Evolutionary conservation across 2,329 filamentous ascomycete genomes (phyloP), one percentile per base, ranked within the genome.

Genomic region (Curvularia sp.): DNA sequence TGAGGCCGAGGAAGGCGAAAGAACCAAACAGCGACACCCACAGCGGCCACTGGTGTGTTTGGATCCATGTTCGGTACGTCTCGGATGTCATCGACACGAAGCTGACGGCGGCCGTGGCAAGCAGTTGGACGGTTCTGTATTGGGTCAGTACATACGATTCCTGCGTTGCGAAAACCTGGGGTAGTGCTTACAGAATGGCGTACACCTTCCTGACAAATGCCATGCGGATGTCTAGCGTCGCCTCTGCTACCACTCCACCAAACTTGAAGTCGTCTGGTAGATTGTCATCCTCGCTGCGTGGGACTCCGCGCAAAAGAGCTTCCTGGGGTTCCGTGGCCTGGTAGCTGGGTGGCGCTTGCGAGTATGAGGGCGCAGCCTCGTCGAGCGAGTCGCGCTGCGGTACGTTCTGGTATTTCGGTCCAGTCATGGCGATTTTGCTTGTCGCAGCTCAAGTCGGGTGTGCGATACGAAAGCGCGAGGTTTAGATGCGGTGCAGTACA

Each of bases 191-290:
- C 81, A 99, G 85, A 79, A 99, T 99, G 58, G 93, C 90, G 81
- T 99, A 99, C 75, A 99, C 95, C 84, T 98, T 98, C 79, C 93
- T 89, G 70, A 97, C 85, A 79, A 97, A 99, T 79, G 95, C 91
- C 88, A 97, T 96, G 69, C 94, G 91, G 75, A 99, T 97, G 73
- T 96, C 93, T 74, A 98, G 84, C 20, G 93, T 96, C 47, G 92
- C 94, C 82, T 98, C 95, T 66, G 93, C 89, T 59, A 98, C 93
- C 18, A 89, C 92, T 62, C 93, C 93, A 69, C 94, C 95, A 75
- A 96, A 98, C 85, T 97, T 98, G 87, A 98, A 98, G 79, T 98
- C 94, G 81, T 98, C 94, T 1, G 94, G 94, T 44, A 98, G 77
- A 73, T 97, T 96, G 80, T 97, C 94, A 74, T 93, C 88, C 78